These are phyloP conservation scores for Silene conica DNA, from an alignment of 148 eudicot species.

Conservation along the genomic window DNA sequence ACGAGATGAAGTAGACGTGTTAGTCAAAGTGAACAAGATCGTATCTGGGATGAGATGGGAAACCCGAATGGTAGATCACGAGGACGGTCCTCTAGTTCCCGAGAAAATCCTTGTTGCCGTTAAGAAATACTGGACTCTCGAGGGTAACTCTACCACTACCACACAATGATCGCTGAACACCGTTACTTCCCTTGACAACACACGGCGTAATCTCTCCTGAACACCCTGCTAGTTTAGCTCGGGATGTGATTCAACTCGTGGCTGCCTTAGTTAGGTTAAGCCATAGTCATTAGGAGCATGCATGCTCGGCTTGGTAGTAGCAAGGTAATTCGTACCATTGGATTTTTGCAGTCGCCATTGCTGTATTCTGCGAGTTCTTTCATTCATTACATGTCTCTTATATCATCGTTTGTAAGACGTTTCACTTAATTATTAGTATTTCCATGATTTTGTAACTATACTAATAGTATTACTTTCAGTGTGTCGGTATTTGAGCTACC, in stretches of 20 bases:
- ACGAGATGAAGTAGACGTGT: slow-evolving; percentile 81
- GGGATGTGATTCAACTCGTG: background rate
- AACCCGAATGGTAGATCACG: slow-evolving; percentile 73
- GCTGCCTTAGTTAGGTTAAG: slow-evolving; percentile 2
- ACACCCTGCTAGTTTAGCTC: background rate
- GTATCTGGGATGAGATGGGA: slow-evolving; percentile 79
- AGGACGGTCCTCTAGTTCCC: slow-evolving; percentile 81
- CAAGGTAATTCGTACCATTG: background rate
- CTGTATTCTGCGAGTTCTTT: background rate
- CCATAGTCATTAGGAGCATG: slow-evolving; percentile 2
- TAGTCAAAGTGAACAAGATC: slow-evolving; percentile 70
- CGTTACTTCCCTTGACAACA: background rate
- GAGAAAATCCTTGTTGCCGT: slow-evolving; percentile 86
- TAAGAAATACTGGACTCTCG: slow-evolving; percentile 78
- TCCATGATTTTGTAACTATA: too few relatives aligned
- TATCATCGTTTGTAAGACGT: background rate
- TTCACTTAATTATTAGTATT: too few relatives aligned
- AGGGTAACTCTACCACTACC: slow-evolving; percentile 70
- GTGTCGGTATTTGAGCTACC: too few relatives aligned
- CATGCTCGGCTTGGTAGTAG: background rate
- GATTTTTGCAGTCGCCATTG: background rate
- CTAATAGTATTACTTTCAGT: too few relatives aligned
- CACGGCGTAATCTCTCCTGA: too few relatives aligned
- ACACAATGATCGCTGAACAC: slow-evolving; percentile 23
- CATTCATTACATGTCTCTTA: background rate